phyloP scores from a whole-genome alignment of 2,329 filamentous ascomycete genomes.

The Trichophyton rubrum region DNA sequence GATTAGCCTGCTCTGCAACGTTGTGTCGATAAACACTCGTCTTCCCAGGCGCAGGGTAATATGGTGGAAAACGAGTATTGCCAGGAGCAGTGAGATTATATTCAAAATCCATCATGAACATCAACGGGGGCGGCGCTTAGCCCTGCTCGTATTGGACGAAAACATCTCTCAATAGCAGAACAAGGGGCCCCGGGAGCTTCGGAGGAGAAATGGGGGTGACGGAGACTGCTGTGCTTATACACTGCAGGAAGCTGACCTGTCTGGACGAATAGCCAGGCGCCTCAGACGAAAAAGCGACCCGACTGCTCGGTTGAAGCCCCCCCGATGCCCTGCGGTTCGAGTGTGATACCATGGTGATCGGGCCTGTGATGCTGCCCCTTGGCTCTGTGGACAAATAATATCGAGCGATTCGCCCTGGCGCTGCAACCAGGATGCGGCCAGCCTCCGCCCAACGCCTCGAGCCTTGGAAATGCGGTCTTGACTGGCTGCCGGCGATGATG shows the following conservation, averaged over 20 bases:
- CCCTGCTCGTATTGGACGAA: constrained; percentile 2
- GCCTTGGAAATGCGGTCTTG: not conserved
- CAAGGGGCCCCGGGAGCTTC: not conserved
- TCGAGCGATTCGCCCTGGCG: not conserved
- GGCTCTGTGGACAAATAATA: not conserved
- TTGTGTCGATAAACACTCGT: not conserved
- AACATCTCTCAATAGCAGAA: constrained; percentile 1
- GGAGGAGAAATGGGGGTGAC: not conserved
- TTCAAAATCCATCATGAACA: not conserved
- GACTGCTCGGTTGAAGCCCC: not conserved
- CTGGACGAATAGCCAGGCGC: not conserved
- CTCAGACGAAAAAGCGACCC: not conserved
- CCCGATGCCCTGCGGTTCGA: not conserved
- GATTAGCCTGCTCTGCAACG: not conserved
- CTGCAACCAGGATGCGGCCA: not conserved
- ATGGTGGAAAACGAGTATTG: not conserved
- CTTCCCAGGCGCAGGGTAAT: not conserved
- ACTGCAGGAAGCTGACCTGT: not conserved
- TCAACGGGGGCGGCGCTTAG: not conserved
- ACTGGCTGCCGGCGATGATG: not conserved
- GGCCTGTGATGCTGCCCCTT: not conserved
- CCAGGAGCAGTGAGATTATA: not conserved
- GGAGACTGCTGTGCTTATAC: not conserved
- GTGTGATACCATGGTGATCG: not conserved
- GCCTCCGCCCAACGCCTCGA: not conserved